Evolutionary conservation across 2,329 filamentous ascomycete genomes (phyloP), one percentile per base, ranked within the genome.

Genomic region (Aspergillus pseudonomiae): DNA sequence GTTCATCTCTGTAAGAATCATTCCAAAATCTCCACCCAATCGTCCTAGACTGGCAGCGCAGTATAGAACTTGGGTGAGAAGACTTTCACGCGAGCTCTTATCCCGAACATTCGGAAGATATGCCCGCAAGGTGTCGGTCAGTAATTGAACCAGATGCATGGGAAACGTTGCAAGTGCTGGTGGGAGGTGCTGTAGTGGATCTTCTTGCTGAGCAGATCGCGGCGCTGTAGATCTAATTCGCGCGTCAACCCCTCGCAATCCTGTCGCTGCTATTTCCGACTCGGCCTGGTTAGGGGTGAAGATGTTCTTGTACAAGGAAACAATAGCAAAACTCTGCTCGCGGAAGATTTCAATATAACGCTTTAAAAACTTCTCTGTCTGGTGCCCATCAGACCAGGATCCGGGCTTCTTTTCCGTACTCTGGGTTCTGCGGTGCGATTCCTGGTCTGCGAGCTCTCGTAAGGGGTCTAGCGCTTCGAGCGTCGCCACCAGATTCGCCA

Each of bases 271-370:
- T 43, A 71, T 61, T 2, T 77, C 77, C 2, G 74, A 69, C 14
- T 78, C 77, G 4, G 76, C 72, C 36, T 79, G 74, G 28, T 88
- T 84, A 3, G 86, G 83, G 0, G 91, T 89, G 72, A 96, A 96
- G 60, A 98, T 93, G 72, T 91, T 95, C 72, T 90, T 92, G 78
- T 96, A 97, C 85, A 98, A 93, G 63, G 93, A 96, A 32, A 98
- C 88, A 64, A 98, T 96, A 50, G 90, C 91, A 77, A 99, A 99
- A 75, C 92, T 97, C 78, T 99, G 95, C 78, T 99, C 95, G 59
- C 95, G 91, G 76, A 98, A 98, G 32, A 99, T 93, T 75, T 99
- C 95, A 71, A 99, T 92, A 78, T 96, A 99, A 55, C 94, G 87
- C 78, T 98, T 99, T 50, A 99, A 81, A 72, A 93, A 99, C 58